Percentiles rank a stretch among this genome's conserved stretches.
Conservation (phyloP, 345 rosid genomes). For the Ceriops tagal region DNA sequence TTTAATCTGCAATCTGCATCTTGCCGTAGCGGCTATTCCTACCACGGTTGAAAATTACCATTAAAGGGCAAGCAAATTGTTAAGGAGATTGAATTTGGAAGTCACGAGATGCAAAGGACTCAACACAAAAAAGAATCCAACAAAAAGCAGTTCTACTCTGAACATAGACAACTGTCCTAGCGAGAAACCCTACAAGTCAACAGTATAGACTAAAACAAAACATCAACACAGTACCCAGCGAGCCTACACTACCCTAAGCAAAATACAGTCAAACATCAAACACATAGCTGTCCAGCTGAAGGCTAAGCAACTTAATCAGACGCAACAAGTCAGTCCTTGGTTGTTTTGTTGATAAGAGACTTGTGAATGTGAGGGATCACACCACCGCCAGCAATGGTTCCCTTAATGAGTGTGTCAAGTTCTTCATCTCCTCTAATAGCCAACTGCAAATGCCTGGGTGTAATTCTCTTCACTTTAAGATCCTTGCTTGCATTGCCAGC, state of each 20-base stretch:
- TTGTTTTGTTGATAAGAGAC: constrained; percentile 71
- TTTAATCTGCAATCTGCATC: no score
- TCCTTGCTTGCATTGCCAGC: constrained; percentile 36
- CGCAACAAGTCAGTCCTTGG: constrained; percentile 45
- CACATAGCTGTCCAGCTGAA: background rate
- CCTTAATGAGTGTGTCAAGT: constrained; percentile 45
- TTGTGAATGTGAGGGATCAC: constrained; percentile 92
- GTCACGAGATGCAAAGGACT: background rate
- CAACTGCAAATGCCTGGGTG: constrained; percentile 56
- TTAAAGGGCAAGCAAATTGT: no score
- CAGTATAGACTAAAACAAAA: constrained; percentile 19
- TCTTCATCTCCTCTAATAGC: constrained; percentile 61
- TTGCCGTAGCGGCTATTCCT: no score
- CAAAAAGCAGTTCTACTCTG: background rate
- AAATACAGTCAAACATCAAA: constrained; percentile 8
- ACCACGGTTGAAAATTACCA: no score
- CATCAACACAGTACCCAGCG: constrained; percentile 3
- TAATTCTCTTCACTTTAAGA: constrained; percentile 34
- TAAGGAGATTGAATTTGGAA: no score
- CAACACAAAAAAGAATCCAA: background rate
- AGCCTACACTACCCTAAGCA: constrained; percentile 13
- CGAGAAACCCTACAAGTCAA: constrained; percentile 22
- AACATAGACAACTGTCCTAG: constrained; percentile 5
- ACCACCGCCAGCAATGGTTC: constrained; percentile 60
- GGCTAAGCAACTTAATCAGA: background rate